These are phyloP conservation scores for Funneliformis mosseae DNA, from an alignment of 192 early-diverging fungal species.

Conservation along the genomic window DNA sequence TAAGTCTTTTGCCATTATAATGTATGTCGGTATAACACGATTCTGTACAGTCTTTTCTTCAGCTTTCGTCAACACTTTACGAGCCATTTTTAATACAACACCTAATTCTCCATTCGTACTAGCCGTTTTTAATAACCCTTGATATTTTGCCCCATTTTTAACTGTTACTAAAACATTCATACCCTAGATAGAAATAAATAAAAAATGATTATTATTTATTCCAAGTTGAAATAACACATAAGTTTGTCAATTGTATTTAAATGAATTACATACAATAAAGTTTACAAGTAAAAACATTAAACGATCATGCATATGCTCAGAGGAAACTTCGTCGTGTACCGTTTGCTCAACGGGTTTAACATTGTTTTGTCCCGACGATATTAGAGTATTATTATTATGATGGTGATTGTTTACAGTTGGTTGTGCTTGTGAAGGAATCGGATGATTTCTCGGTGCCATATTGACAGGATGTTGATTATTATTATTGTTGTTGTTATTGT, in stretches of 20 bases:
- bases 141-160: conserved; percentile 60
- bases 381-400: conserved; percentile 19
- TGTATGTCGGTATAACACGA: conserved; percentile 49
- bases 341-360: conserved; percentile 36
- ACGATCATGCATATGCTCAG: conserved; percentile 61
- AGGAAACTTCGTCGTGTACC: conserved; percentile 36
- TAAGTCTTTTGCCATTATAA: conserved; percentile 71
- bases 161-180: conserved; percentile 60
- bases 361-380: not conserved
- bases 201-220: not conserved
- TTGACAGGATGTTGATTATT: conserved; percentile 26
- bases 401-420: not conserved
- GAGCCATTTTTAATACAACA: conserved; percentile 64
- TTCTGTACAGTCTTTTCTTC: conserved; percentile 44
- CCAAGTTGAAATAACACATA: not conserved
- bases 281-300: conserved; percentile 66
- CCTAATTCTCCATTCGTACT: conserved; percentile 64
- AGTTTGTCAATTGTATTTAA: not conserved
- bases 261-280: conserved; percentile 59
- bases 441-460: conserved; percentile 13
- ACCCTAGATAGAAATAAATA: conserved; percentile 52
- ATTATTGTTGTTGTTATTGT: conserved; percentile 6
- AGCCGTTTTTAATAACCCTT: conserved; percentile 71
- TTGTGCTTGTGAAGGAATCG: not conserved
- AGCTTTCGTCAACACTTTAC: conserved; percentile 40